Conservation (phyloP, 768 basidiomycete genomes). For the Kwoniella dejecticola region DNA sequence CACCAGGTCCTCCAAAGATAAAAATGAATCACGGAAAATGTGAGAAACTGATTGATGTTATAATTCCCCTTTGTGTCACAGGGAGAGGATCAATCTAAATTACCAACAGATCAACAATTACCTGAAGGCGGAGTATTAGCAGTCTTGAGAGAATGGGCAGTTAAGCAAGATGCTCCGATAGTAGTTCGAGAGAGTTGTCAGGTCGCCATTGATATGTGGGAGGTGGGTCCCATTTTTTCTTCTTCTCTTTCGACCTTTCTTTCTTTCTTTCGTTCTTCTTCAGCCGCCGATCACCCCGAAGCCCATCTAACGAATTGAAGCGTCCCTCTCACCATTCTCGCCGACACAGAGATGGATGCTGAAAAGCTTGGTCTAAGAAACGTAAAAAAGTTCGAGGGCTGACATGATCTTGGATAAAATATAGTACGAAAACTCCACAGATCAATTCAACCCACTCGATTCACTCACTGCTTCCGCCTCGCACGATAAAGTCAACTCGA, state of each 20-base stretch:
- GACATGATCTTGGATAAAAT: too few relatives aligned
- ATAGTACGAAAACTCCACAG: constrained; percentile 49
- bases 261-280: too few relatives aligned
- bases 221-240: constrained; percentile 41
- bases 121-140: constrained; percentile 80
- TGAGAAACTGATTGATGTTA: too few relatives aligned
- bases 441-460: constrained; percentile 52
- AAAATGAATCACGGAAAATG: too few relatives aligned
- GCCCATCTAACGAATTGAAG: too few relatives aligned
- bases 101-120: constrained; percentile 22
- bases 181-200: constrained; percentile 96
- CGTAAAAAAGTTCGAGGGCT: too few relatives aligned
- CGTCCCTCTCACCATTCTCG: too few relatives aligned
- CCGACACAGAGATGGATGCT: too few relatives aligned
- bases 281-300: too few relatives aligned
- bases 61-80: too few relatives aligned
- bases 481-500: constrained; percentile 30
- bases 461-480: constrained; percentile 1
- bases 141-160: constrained; percentile 81
- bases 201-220: constrained; percentile 96
- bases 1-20: too few relatives aligned
- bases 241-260: too few relatives aligned
- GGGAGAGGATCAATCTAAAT: constrained; percentile 22
- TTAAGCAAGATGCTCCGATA: constrained; percentile 71
- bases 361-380: neutral